phyloP scores from a whole-genome alignment of 2,329 filamentous ascomycete species.

The Falciphora oryzae region DNA sequence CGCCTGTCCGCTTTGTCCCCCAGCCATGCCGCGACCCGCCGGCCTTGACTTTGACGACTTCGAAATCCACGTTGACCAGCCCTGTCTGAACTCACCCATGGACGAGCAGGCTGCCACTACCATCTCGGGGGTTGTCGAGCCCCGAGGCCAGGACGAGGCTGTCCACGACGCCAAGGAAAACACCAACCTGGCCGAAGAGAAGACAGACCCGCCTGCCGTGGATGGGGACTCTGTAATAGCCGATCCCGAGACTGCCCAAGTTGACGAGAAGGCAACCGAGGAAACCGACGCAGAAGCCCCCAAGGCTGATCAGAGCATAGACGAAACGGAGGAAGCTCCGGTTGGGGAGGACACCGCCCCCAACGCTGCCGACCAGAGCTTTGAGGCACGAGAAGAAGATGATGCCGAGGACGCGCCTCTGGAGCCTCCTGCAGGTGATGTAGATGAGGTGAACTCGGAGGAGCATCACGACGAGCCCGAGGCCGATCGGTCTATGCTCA shows the following conservation, averaged over 20 bases:
- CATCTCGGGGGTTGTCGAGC: slow-evolving; percentile 12
- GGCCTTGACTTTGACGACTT: slow-evolving; percentile 34
- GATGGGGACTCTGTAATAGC: neutral
- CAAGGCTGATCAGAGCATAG: neutral
- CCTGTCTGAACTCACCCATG: slow-evolving; percentile 36
- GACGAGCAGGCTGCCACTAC: slow-evolving; percentile 26
- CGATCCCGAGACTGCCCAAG: no score
- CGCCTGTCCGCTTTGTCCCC: neutral
- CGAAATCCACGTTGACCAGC: slow-evolving; percentile 42
- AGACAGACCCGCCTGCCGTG: neutral
- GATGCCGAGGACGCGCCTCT: slow-evolving; percentile 9
- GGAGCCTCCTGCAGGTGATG: neutral
- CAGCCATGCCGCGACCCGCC: slow-evolving; percentile 20
- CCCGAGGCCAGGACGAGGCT: slow-evolving; percentile 11
- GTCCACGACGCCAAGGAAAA: slow-evolving; percentile 7
- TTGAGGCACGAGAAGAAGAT: slow-evolving; percentile 5
- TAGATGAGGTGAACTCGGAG: slow-evolving; percentile 12
- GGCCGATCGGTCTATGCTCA: slow-evolving; percentile 10
- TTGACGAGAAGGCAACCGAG: no score
- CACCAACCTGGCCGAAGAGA: neutral
- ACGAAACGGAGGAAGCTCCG: no score
- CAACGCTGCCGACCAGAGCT: neutral
- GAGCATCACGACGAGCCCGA: slow-evolving; percentile 11
- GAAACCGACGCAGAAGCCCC: no score
- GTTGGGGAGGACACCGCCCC: neutral